Evolutionary conservation across 139 green algal species (phyloP).

Genomic region (Haematococcus lacustris): DNA sequence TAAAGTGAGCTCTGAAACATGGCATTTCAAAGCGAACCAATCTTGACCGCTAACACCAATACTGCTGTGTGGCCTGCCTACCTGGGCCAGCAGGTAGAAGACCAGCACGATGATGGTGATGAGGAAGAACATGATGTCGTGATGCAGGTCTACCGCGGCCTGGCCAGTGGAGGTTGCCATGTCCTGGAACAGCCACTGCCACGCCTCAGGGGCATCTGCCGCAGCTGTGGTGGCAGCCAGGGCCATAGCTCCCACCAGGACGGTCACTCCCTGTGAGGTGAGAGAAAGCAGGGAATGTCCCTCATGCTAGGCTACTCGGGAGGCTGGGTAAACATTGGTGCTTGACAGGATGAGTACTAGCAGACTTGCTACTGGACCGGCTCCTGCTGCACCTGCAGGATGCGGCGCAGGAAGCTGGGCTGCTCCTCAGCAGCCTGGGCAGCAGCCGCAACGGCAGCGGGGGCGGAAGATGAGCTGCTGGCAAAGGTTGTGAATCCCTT

Average conservation of each 20-base stretch:
- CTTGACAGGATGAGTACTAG: no score
- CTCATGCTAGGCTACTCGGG: no score
- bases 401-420: slow-evolving; percentile 12
- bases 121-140: slow-evolving; percentile 42
- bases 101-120: slow-evolving; percentile 25
- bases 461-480: not conserved
- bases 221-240: slow-evolving; percentile 14
- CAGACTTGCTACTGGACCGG: no score
- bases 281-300: not conserved
- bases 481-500: not conserved
- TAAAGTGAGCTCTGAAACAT: not conserved
- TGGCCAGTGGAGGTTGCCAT: slow-evolving; percentile 24
- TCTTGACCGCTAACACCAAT: no score
- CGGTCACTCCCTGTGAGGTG: slow-evolving; percentile 29
- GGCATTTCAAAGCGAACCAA: no score
- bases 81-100: slow-evolving; percentile 33
- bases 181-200: slow-evolving; percentile 33
- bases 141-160: slow-evolving; percentile 27
- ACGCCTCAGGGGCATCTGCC: slow-evolving; percentile 24
- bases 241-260: slow-evolving; percentile 15
- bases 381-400: slow-evolving; percentile 21
- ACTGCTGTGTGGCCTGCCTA: slow-evolving; percentile 9
- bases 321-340: slow-evolving; percentile 2
- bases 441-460: not conserved
- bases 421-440: slow-evolving; percentile 3